phyloP scores from a whole-genome alignment of 139 green algal species.

The Edaphochlamys debaryana region DNA sequence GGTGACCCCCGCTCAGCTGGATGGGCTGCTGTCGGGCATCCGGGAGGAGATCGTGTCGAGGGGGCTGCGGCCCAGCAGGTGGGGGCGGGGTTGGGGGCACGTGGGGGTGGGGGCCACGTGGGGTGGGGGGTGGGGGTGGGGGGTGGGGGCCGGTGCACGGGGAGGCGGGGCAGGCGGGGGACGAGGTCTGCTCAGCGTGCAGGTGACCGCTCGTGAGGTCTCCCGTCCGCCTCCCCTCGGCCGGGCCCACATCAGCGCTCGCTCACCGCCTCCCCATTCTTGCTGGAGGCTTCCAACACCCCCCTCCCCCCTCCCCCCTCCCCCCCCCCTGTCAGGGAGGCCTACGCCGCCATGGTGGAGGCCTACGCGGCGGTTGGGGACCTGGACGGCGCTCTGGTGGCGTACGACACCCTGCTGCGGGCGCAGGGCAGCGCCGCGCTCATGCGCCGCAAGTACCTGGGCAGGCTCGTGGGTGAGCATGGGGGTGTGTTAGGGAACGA shows the following conservation, averaged over 20 bases:
- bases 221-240: no score
- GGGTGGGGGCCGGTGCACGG: no score
- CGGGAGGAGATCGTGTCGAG: slow-evolving; percentile 23
- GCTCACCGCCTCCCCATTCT: no score
- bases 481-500: not conserved
- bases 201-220: no score
- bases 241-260: no score
- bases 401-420: slow-evolving; percentile 8
- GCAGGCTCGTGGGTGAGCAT: slow-evolving; percentile 11
- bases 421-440: slow-evolving; percentile 13
- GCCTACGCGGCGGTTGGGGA: slow-evolving; percentile 11
- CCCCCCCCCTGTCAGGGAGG: no score
- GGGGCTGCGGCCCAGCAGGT: slow-evolving; percentile 17
- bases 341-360: slow-evolving; percentile 27
- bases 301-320: no score
- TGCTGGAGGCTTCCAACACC: no score
- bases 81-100: not conserved
- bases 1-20: not conserved
- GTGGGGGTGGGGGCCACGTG: no score
- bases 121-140: no score
- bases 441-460: slow-evolving; percentile 21
- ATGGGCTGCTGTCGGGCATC: not conserved
- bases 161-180: no score
- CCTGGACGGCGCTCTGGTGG: slow-evolving; percentile 8
- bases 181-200: no score